Evolutionary conservation across 768 basidiomycete genomes (phyloP).

Genomic region (Austroboletus eburneus): DNA sequence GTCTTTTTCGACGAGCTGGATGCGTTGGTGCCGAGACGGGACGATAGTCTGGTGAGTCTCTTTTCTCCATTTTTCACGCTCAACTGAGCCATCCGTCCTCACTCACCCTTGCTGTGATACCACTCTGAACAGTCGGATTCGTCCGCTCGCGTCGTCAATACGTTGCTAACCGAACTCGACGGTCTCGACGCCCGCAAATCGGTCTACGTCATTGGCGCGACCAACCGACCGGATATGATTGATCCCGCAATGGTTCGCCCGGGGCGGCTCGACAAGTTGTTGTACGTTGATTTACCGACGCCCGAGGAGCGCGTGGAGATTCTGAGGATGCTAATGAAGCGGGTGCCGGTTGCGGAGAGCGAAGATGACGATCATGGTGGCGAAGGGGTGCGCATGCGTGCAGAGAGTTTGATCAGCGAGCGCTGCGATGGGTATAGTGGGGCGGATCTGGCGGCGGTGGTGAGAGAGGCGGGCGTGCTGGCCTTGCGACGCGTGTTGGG

Average conservation of each 20-base stretch:
- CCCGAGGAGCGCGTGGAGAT: constrained; percentile 79
- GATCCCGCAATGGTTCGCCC: constrained; percentile 99
- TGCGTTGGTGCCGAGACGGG: constrained; percentile 84
- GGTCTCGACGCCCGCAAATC: constrained; percentile 82
- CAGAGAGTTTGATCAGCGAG: constrained; percentile 50
- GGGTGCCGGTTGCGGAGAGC: constrained; percentile 53
- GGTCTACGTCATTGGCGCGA: constrained; percentile 93
- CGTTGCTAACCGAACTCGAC: constrained; percentile 89
- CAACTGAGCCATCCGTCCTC: too few species aligned
- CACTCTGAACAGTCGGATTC: constrained; percentile 73
- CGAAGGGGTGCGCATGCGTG: constrained; percentile 15
- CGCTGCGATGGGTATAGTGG: constrained; percentile 87
- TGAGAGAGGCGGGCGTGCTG: constrained; percentile 86
- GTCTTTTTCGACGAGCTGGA: constrained; percentile 96
- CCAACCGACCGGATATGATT: constrained; percentile 95
- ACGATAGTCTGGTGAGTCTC: constrained; percentile 74
- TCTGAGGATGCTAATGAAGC: constrained; percentile 65
- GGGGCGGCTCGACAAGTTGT: constrained; percentile 87
- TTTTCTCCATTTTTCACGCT: neutral
- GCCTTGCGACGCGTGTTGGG: constrained; percentile 71
- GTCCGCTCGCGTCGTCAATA: constrained; percentile 87
- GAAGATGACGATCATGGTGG: neutral
- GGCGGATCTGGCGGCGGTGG: constrained; percentile 84
- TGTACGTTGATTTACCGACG: constrained; percentile 87
- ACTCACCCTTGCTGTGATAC: too few species aligned